Evolutionary conservation across 1,284 basidiomycete species (phyloP), one percentile per base, ranked within the genome.

Genomic region (Prillingera fragicola): DNA sequence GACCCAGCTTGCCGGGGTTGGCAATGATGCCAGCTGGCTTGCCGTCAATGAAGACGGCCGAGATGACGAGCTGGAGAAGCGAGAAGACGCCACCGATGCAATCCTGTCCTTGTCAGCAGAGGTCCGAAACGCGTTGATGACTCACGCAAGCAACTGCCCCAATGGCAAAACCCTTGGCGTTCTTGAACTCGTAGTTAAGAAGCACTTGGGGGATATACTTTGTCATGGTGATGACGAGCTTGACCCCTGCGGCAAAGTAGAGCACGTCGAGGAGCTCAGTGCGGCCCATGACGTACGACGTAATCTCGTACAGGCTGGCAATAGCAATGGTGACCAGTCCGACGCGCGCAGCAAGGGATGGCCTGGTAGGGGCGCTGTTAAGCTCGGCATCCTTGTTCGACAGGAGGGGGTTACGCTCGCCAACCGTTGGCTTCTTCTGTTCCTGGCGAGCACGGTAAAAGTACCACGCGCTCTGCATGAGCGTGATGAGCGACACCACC

Each of bases 161-260:
- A 27, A 69, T 63, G 1, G 64, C 58, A 51, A 71, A 69, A 3
- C 70, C 71, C 22, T 53, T 45, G 18, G 64, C 62, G 8, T 55
- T 59, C 47, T 62, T 56, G 32, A 66, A 43, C 32, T 42, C 42
- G 38, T 60, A 63, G 52, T 73, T 71, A 22, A 72, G 53, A 22
- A 60, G 25, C 5, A 68, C 55, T 48, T 73, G 71, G 6, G 71
- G 71, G 7, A 69, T 33, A 44, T 68, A 73, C 50, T 73, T 73
- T 38, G 66, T 42, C 5, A 62, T 31, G 12, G 66, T 67, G 42
- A 62, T 60, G 38, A 58, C 23, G 8, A 67, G 57, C 54, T 73
- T 73, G 49, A 72, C 40, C 12, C 55, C 54, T 15, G 62, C 62
- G 12, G 65, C 56, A 22, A 59, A 54, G 46, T 70, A 71, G 15